phyloP scores from a whole-genome alignment of 768 basidiomycete species.

The Panaeolus cyanescens region DNA sequence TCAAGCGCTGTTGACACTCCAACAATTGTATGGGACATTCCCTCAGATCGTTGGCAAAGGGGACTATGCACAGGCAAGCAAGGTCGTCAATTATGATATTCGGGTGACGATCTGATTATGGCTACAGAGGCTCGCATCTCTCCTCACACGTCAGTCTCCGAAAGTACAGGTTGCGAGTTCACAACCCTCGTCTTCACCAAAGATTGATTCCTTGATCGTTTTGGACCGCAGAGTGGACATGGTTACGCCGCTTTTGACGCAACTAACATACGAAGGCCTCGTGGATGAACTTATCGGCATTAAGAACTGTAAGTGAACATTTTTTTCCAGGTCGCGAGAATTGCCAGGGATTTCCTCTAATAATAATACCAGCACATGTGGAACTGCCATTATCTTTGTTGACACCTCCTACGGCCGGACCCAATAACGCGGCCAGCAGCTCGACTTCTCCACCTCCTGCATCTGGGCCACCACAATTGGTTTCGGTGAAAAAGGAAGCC shows the following conservation, averaged over 20 bases:
- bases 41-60: conserved; percentile 95
- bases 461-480: conserved; percentile 39
- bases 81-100: neutral
- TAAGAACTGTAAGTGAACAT: conserved; percentile 70
- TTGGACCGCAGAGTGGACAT: conserved; percentile 91
- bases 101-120: neutral
- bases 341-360: conserved; percentile 5
- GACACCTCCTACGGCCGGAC: conserved; percentile 51
- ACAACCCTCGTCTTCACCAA: conserved; percentile 44
- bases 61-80: conserved; percentile 73
- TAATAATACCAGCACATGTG: conserved; percentile 58
- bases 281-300: conserved; percentile 92
- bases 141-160: conserved; percentile 63
- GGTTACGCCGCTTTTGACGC: conserved; percentile 94
- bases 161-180: conserved; percentile 38
- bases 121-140: conserved; percentile 69
- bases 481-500: conserved; percentile 68
- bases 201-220: conserved; percentile 85
- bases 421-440: conserved; percentile 42
- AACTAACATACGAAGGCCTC: conserved; percentile 95
- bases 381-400: conserved; percentile 78
- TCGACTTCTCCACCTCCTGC: conserved; percentile 33
- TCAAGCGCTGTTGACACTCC: conserved; percentile 80
- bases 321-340: neutral
- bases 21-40: conserved; percentile 84